Base-by-base conservation (phyloP, 305 asterid species). In the Caryopteris hybrid region DNA sequence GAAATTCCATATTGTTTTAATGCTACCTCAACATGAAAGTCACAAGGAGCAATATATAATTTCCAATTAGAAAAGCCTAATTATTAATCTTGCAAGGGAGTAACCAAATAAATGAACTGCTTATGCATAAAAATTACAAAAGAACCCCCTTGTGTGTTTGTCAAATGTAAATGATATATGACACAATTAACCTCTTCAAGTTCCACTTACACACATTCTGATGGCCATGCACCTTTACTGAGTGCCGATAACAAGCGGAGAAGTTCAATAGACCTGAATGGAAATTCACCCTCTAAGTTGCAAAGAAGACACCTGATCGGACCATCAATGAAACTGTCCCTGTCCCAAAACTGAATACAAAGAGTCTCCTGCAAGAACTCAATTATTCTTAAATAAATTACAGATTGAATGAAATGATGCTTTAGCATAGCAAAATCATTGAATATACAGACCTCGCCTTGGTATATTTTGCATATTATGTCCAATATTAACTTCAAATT, bases 291-390 rank as follows among this genome's bases (percentile, higher is more conserved):
- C 86, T 89, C 96, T 69, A 95, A 81, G 81, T 79, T 88, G 89
- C 80, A 77, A 48, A 94, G 95, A 76, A 94, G 96, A 69, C 89
- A 84, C 79, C 98, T 86, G 64, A 94, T 83, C 68, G 98, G 99
- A 73, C 94, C 94, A 77, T 94, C 99, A 53, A 94, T 79, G 74
- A 82, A 86, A 80, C 98, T 94, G 71, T 85, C 92, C 79, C 75
- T 79, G 73, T 94, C 99, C 99, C 99, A 94, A 72, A 94, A 95
- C 85, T 95, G 97, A 65, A 74, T 78, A 79, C 97, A 91, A 43
- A 95, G 95, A 60, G 88, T 84, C 83, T 89, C 99, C 99, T 94
- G 88, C 80, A 84, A 58, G 59, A 78, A 60, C 72, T 60, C 57
- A 67, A 71, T 57, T 47, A n/a, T 9, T n/a, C 66, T 39, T 18